Evolutionary conservation across 2,329 filamentous ascomycete species (phyloP).

Genomic region (Sarocladium strictum): DNA sequence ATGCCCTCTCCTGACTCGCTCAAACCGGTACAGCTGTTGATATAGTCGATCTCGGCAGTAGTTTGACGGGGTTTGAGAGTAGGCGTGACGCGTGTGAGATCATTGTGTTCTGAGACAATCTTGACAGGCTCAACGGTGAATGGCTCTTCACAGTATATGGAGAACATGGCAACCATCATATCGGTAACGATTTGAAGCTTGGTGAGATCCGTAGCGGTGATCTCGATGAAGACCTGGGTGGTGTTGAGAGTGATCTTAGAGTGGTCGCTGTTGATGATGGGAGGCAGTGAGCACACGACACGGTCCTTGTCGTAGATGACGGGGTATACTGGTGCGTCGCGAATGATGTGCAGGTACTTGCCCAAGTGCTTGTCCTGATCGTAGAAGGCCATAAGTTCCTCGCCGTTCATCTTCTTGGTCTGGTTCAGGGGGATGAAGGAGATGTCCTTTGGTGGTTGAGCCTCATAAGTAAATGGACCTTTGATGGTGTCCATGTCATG

Average conservation of each 20-base stretch:
- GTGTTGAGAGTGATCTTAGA: slow-evolving; percentile 93
- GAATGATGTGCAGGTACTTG: slow-evolving; percentile 88
- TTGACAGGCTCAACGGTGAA: slow-evolving; percentile 94
- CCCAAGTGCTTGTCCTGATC: slow-evolving; percentile 90
- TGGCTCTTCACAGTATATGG: slow-evolving; percentile 76
- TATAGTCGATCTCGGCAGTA: slow-evolving; percentile 83
- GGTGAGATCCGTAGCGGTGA: slow-evolving; percentile 91
- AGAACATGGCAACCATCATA: slow-evolving; percentile 97
- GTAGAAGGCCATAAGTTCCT: slow-evolving; percentile 90
- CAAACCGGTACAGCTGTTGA: slow-evolving; percentile 88
- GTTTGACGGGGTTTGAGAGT: slow-evolving; percentile 70
- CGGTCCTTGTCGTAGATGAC: slow-evolving; percentile 89
- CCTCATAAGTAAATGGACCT: slow-evolving; percentile 96
- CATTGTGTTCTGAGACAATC: slow-evolving; percentile 88
- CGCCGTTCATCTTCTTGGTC: slow-evolving; percentile 77
- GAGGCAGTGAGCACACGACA: slow-evolving; percentile 85
- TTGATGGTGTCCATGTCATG: slow-evolving; percentile 92
- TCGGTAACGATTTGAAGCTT: slow-evolving; percentile 95
- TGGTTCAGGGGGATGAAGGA: slow-evolving; percentile 89
- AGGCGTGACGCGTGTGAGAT: slow-evolving; percentile 73
- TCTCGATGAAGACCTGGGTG: slow-evolving; percentile 93
- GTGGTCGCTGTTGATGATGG: slow-evolving; percentile 96
- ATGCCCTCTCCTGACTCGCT: slow-evolving; percentile 67
- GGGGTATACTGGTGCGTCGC: slow-evolving; percentile 88
- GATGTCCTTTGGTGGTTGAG: slow-evolving; percentile 84